phyloP scores from a whole-genome alignment of 768 basidiomycete species.

The Boletus rubroflammeus region DNA sequence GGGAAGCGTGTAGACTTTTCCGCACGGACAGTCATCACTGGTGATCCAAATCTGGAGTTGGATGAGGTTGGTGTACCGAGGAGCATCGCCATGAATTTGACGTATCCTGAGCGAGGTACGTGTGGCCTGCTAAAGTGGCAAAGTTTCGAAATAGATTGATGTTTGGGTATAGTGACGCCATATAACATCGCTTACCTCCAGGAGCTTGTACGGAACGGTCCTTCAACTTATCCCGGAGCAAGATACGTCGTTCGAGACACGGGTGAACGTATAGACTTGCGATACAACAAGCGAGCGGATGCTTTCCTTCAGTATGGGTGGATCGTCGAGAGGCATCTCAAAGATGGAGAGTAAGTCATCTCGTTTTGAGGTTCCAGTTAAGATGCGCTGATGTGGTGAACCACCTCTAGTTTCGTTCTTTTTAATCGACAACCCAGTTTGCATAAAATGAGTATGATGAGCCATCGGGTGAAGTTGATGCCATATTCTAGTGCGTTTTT shows the following conservation, averaged over 20 bases:
- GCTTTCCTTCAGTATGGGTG: slow-evolving; percentile 96
- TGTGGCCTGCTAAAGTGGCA: neutral
- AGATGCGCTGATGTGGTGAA: neutral
- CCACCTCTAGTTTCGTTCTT: slow-evolving; percentile 35
- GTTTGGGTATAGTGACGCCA: slow-evolving; percentile 69
- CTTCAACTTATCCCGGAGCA: slow-evolving; percentile 92
- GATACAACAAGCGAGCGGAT: slow-evolving; percentile 94
- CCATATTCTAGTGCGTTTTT: slow-evolving; percentile 86
- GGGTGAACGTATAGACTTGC: slow-evolving; percentile 93
- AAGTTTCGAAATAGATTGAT: slow-evolving; percentile 2
- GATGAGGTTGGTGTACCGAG: slow-evolving; percentile 96
- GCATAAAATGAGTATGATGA: slow-evolving; percentile 99
- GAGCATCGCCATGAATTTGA: slow-evolving; percentile 96
- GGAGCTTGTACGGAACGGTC: slow-evolving; percentile 92
- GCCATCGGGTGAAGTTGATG: slow-evolving; percentile 95
- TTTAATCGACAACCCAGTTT: slow-evolving; percentile 98
- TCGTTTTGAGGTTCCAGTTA: neutral
- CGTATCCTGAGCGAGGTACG: slow-evolving; percentile 92
- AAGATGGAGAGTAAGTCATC: slow-evolving; percentile 92
- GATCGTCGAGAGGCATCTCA: slow-evolving; percentile 97
- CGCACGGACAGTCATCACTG: slow-evolving; percentile 97
- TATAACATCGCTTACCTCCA: slow-evolving; percentile 95
- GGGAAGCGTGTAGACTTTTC: slow-evolving; percentile 99
- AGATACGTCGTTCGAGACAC: slow-evolving; percentile 96
- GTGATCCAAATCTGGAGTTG: slow-evolving; percentile 93